phyloP scores from a whole-genome alignment of 768 basidiomycete species.

The Mycena galericulata region DNA sequence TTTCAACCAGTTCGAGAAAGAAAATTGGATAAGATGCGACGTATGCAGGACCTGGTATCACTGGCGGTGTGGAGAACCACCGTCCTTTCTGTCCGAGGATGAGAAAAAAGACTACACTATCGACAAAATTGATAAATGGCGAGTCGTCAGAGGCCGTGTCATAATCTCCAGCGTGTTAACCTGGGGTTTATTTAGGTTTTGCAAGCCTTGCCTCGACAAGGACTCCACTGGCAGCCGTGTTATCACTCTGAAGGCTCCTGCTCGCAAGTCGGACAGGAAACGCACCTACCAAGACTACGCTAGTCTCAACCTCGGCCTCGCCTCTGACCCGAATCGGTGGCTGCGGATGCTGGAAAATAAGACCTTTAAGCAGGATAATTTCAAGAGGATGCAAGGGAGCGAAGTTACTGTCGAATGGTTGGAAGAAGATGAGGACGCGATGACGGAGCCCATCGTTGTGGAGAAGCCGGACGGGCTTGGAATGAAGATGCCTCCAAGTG shows the following conservation, averaged over 20 bases:
- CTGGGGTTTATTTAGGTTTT: conserved; percentile 74
- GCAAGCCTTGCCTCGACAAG: conserved; percentile 68
- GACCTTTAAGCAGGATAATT: conserved; percentile 68
- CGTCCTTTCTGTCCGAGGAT: conserved; percentile 25
- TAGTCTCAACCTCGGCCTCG: conserved; percentile 73
- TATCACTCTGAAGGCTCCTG: conserved; percentile 81
- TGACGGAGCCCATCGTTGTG: conserved; percentile 88
- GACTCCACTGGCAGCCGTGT: conserved; percentile 70
- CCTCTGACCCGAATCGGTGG: conserved; percentile 77
- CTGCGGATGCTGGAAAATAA: conserved; percentile 76
- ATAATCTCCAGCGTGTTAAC: no score
- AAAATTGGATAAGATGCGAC: conserved; percentile 88
- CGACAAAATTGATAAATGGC: conserved; percentile 85
- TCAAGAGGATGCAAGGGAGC: conserved; percentile 73
- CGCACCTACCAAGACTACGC: conserved; percentile 83
- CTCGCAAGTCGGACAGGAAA: conserved; percentile 86
- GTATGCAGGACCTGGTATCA: conserved; percentile 87
- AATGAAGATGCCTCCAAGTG: conserved; percentile 85
- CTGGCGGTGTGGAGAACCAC: conserved; percentile 72
- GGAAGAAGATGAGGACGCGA: conserved; percentile 74
- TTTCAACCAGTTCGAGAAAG: conserved; percentile 62
- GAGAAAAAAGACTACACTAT: conserved; percentile 68
- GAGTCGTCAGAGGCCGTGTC: conserved; percentile 38
- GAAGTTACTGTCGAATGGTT: conserved; percentile 84
- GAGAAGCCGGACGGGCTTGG: conserved; percentile 84